phyloP scores from a whole-genome alignment of 148 eudicot species.

The Nyssa sinensis region DNA sequence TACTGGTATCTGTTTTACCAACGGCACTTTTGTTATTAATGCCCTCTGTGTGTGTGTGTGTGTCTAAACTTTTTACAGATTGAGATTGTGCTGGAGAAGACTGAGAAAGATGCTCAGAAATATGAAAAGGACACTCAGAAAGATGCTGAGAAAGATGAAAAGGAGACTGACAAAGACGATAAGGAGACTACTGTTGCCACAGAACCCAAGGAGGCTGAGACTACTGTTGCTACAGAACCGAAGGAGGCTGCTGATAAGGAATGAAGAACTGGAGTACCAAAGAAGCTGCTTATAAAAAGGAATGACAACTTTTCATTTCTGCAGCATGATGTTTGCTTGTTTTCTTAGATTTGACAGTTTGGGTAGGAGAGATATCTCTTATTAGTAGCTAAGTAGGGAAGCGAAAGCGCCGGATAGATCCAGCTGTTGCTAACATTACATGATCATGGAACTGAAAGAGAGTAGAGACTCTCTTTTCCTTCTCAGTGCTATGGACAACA shows the following conservation, averaged over 20 bases:
- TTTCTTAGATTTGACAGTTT: neutral
- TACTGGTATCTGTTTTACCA: neutral
- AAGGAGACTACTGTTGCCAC: no score
- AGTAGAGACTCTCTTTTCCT: neutral
- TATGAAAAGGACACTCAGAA: neutral
- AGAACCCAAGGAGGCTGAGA: no score
- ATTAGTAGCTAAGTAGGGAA: neutral
- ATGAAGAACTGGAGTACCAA: neutral
- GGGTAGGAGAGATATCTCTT: neutral
- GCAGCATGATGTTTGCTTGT: neutral
- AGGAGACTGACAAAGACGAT: no score
- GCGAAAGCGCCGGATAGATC: neutral
- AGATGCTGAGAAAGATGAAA: no score
- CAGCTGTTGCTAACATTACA: neutral
- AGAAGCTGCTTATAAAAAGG: neutral
- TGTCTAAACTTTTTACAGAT: neutral
- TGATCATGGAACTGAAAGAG: neutral
- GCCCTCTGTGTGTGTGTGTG: neutral
- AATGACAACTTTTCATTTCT: neutral
- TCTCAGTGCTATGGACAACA: neutral
- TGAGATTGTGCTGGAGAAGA: constrained; percentile 16
- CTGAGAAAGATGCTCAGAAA: no score
- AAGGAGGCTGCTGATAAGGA: neutral
- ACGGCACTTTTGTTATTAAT: neutral
- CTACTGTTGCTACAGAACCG: neutral